Conservation (phyloP, 2,329 filamentous ascomycete genomes). For the Xylogone sp. region DNA sequence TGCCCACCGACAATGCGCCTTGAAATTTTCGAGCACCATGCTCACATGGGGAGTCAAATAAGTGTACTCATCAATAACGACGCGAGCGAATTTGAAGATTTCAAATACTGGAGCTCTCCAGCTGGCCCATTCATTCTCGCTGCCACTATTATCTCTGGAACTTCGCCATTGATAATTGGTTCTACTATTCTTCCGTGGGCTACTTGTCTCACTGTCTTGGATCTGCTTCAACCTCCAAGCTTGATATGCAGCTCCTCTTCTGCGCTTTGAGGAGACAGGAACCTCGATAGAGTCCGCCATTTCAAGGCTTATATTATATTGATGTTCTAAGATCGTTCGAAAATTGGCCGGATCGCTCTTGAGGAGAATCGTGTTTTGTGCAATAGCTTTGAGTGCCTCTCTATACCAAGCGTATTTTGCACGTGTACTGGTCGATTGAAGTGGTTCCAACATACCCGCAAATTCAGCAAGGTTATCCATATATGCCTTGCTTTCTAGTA, state of each 20-base stretch:
- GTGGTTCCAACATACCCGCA: slow-evolving; percentile 32
- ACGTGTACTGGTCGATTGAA: slow-evolving; percentile 35
- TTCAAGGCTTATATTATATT: slow-evolving; percentile 25
- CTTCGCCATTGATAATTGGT: neutral
- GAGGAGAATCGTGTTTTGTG: slow-evolving; percentile 27
- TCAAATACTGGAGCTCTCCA: slow-evolving; percentile 42
- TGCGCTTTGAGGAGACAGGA: slow-evolving; percentile 21
- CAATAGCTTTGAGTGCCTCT: slow-evolving; percentile 37
- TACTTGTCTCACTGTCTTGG: slow-evolving; percentile 4
- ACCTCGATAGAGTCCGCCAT: slow-evolving; percentile 24
- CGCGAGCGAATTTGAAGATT: slow-evolving; percentile 55
- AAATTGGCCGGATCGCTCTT: slow-evolving; percentile 6
- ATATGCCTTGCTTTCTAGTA: slow-evolving; percentile 46
- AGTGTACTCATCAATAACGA: slow-evolving; percentile 64
- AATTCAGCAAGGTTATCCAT: slow-evolving; percentile 45
- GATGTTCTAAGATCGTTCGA: slow-evolving; percentile 18
- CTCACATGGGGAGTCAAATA: slow-evolving; percentile 36
- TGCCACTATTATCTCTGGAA: neutral
- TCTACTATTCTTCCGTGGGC: slow-evolving; percentile 7
- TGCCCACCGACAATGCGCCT: slow-evolving; percentile 40
- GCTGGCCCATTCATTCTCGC: neutral
- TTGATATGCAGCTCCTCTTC: slow-evolving; percentile 25
- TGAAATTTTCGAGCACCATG: slow-evolving; percentile 1
- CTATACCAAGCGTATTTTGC: slow-evolving; percentile 48
- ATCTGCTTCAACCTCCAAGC: slow-evolving; percentile 13